Conservation (phyloP, 495 filamentous ascomycete genomes). For the Penicillium pulvis region DNA sequence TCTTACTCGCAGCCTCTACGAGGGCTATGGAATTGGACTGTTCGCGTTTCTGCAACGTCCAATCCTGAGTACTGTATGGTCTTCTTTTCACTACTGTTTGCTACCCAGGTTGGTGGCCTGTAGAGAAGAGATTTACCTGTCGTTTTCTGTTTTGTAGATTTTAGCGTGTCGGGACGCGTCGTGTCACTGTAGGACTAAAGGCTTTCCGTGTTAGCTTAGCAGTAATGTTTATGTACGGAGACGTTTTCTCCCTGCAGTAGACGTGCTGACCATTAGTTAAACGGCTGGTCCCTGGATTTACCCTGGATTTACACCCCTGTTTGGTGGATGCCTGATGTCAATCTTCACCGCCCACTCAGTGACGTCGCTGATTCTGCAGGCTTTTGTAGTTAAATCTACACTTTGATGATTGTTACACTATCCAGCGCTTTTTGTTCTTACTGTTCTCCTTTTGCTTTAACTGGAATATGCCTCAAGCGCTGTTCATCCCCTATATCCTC, state of each 20-base stretch:
- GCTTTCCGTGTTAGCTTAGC: too few species aligned
- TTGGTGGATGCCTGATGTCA: constrained; percentile 7
- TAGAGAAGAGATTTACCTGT: constrained; percentile 43
- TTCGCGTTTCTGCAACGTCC: constrained; percentile 5
- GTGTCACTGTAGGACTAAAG: too few species aligned
- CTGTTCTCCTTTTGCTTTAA: background rate
- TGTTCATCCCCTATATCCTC: constrained; percentile 28
- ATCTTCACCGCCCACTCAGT: constrained; percentile 23
- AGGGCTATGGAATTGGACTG: background rate
- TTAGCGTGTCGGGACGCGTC: background rate
- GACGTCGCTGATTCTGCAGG: constrained; percentile 29
- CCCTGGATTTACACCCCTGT: background rate
- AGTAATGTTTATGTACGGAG: too few species aligned
- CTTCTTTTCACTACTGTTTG: constrained; percentile 51
- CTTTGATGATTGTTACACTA: background rate
- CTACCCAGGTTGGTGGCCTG: constrained; percentile 44
- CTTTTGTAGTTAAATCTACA: constrained; percentile 1
- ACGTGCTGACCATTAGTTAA: background rate
- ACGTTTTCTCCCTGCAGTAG: background rate
- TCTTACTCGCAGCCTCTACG: constrained; percentile 11
- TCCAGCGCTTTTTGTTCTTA: background rate
- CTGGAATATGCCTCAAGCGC: constrained; percentile 15
- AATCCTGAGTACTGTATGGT: constrained; percentile 19
- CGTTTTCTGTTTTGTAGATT: background rate
- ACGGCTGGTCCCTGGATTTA: background rate